Conservation (phyloP, 1,284 basidiomycete species). For the Tilletia caries region DNA sequence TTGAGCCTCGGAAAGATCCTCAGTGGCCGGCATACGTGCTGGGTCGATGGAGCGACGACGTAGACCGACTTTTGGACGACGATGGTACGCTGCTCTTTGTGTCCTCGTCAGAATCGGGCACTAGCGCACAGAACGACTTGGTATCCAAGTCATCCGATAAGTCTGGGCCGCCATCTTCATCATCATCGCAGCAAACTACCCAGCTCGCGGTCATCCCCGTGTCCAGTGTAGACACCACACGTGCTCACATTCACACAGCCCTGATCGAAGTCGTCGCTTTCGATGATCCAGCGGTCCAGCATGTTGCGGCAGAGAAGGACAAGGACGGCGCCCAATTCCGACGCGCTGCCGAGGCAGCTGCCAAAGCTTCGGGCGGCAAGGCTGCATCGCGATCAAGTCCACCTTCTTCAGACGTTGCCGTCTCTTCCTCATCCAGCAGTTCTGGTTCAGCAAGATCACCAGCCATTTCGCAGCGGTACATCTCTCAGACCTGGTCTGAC, state of each 20-base stretch:
- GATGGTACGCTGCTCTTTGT: background rate
- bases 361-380: background rate
- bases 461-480: slow-evolving; percentile 29
- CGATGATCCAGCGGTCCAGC: slow-evolving; percentile 21
- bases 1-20: slow-evolving; percentile 26
- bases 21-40: slow-evolving; percentile 28
- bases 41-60: slow-evolving; percentile 28
- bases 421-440: background rate
- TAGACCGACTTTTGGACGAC: slow-evolving; percentile 29
- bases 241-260: slow-evolving; percentile 27
- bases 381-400: too few relatives aligned
- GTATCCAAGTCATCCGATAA: background rate
- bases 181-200: background rate
- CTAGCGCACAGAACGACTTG: slow-evolving; percentile 14
- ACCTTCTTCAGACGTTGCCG: background rate
- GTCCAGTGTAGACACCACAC: background rate
- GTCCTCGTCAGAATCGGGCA: background rate
- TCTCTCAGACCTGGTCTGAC: slow-evolving; percentile 42
- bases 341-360: slow-evolving; percentile 27
- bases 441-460: slow-evolving; percentile 1
- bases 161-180: background rate
- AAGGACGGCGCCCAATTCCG: slow-evolving; percentile 15
- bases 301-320: slow-evolving; percentile 12
- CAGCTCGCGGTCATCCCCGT: background rate
- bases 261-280: slow-evolving; percentile 44